phyloP scores from a whole-genome alignment of 306 rosid genomes.

The barrel medic (Medicago truncatula) region MtrunA17r5.0-ANR NC_053044.1:33781001-33781500 shows the following conservation, averaged over 20 bases:
- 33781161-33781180: conserved; percentile 90
- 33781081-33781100: conserved; percentile 86
- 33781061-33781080: conserved; percentile 78
- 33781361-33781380: conserved; percentile 89
- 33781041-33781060: conserved; percentile 92
- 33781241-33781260: conserved; percentile 77
- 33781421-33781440: conserved; percentile 85
- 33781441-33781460: conserved; percentile 86
- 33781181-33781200: conserved; percentile 58
- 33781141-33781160: conserved; percentile 92
- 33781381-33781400: conserved; percentile 83
- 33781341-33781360: conserved; percentile 97
- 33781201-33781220: conserved; percentile 71
- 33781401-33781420: conserved; percentile 85
- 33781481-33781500: conserved; percentile 96
- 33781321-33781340: conserved; percentile 75
- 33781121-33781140: conserved; percentile 82
- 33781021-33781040: conserved; percentile 81
- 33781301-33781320: conserved; percentile 73
- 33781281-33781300: conserved; percentile 83
- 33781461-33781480: conserved; percentile 95
- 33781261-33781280: conserved; percentile 92
- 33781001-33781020: conserved; percentile 65
- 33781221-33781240: conserved; percentile 68
- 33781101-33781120: conserved; percentile 80